phyloP scores from a whole-genome alignment of 2,329 filamentous ascomycete genomes.

The Pestalotiopsis sp. region DNA sequence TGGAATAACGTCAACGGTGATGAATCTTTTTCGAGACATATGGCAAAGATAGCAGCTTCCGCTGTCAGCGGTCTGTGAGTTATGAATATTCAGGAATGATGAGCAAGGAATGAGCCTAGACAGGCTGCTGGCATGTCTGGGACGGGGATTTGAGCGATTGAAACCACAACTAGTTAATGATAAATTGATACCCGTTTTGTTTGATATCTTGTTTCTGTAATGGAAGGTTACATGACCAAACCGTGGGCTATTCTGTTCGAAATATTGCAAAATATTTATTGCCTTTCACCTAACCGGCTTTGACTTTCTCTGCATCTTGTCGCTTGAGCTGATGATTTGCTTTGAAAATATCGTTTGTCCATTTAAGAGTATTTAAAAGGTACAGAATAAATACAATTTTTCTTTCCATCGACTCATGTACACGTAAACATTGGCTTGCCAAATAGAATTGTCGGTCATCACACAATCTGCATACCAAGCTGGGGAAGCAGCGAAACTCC shows the following conservation, averaged over 20 bases:
- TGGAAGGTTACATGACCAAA: no score
- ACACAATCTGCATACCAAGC: not conserved
- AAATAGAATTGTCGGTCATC: not conserved
- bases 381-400: not conserved
- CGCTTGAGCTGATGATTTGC: not conserved
- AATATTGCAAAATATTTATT: no score
- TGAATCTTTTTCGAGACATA: not conserved
- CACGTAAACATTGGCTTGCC: not conserved
- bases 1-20: not conserved
- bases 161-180: not conserved
- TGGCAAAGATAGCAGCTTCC: not conserved
- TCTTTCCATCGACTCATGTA: not conserved
- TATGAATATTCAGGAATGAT: not conserved
- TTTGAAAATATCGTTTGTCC: not conserved
- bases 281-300: no score
- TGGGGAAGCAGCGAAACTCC: not conserved
- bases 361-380: not conserved
- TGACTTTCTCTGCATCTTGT: not conserved
- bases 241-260: no score
- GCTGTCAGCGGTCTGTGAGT: not conserved
- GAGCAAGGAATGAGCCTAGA: constrained; percentile 2
- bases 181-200: constrained; percentile 4
- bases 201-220: not conserved
- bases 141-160: not conserved
- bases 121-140: not conserved